Base-by-base conservation (phyloP, 768 basidiomycete species). In the Erythrobasidium yunnanense region DNA sequence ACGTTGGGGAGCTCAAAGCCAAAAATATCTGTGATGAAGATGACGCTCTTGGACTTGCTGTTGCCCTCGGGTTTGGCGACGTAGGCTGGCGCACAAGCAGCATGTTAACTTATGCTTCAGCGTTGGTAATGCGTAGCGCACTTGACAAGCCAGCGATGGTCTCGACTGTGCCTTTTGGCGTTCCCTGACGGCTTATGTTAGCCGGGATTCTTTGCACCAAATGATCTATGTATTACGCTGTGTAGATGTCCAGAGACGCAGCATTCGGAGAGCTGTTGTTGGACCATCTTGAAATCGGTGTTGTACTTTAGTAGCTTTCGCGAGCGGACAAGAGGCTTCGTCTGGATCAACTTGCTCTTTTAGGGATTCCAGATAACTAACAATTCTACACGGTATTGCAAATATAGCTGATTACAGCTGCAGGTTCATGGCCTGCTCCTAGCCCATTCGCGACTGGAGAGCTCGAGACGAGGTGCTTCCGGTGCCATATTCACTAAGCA, bases 11-110 rank as follows among this genome's bases (percentile, higher is more conserved):
- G 68, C 38, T 77, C 71, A 30, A 71, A 73, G 25, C 77, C 77
- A 58, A 78, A 78, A 65, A 78, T 74, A 60, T 77, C 76, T 25
- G 74, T 58, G 30, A 78, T 69, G 66, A 76, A 73, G 53, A 78
- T 68, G 49, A 76, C 68, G 1, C 73, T 73, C 67, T 75, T 73
- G 35, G 72, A 68, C 63, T 75, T 76, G 46, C 45, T 55, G 6
- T 72, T 71, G 8, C 69, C 66, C 33, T 76, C 69, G 23, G 74
- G 71, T 33, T 66, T 55, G 60, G 73, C 68, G 55, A 76, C 71
- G 67, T 77, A 77, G 52, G 76, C 75, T 65, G 13, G 5, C 6
- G 32, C 23, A 4, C 23, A 54, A 54, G n/a, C 23, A 4, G 15
- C 27, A 65, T 33, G 32, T 52, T 27, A 52, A 33, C 20, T 29